Evolutionary conservation across 306 rosid species (phyloP).

Genomic region (Citrullus colocynthis): DNA sequence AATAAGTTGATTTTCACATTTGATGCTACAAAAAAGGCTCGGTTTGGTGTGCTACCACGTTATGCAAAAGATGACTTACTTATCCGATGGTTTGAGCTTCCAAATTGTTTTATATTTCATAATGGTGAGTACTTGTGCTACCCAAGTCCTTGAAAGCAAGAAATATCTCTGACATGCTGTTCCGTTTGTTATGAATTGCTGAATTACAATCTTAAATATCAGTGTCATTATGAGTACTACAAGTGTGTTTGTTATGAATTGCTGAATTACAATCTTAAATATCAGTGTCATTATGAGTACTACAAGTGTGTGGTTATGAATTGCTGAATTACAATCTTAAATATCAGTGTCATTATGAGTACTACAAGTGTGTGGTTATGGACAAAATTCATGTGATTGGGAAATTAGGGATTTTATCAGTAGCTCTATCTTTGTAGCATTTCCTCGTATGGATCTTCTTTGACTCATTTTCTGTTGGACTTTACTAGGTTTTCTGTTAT

Average conservation of each 20-base stretch:
- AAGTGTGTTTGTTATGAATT: neutral
- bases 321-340: neutral
- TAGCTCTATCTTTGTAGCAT: neutral
- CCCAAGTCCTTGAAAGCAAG: neutral
- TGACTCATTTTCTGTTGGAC: neutral
- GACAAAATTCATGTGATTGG: neutral
- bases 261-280: neutral
- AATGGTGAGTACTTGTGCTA: constrained; percentile 38
- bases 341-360: neutral
- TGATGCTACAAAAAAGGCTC: constrained; percentile 77
- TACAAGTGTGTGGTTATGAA: neutral
- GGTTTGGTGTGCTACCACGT: constrained; percentile 88
- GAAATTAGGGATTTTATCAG: neutral
- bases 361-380: neutral
- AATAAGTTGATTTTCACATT: constrained; percentile 60
- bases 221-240: neutral
- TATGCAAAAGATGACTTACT: constrained; percentile 75
- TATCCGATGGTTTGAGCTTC: constrained; percentile 92
- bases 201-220: neutral
- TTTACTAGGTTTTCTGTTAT: neutral
- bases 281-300: neutral
- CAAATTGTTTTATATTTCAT: constrained; percentile 93
- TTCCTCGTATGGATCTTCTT: neutral
- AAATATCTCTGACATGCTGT: neutral
- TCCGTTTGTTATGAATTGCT: neutral